A percentile compares a stretch with the other conserved stretches of the same genome.
These are phyloP conservation scores for Ogataea methanolica DNA, from an alignment of 805 yeast species.

Conservation along the genomic window DNA sequence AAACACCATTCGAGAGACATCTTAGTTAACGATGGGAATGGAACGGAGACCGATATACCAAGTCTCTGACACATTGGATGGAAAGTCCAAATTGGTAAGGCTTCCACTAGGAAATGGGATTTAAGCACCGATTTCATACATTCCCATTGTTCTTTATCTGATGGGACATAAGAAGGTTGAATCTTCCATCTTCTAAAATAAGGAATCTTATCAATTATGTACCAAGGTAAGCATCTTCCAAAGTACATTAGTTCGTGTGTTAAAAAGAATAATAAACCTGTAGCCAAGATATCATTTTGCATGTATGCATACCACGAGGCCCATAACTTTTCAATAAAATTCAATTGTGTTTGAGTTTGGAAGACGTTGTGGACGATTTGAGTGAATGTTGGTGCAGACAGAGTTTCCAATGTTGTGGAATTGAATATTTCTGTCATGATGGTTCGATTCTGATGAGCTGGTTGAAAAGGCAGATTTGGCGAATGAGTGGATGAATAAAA, in stretches of 20 bases:
- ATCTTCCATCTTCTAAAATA: constrained; percentile 49
- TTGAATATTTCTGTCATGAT: constrained; percentile 31
- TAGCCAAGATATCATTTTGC: constrained; percentile 51
- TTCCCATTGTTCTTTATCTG: constrained; percentile 57
- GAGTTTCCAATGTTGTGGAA: constrained; percentile 21
- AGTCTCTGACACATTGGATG: constrained; percentile 49
- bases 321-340: constrained; percentile 44
- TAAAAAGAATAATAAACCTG: constrained; percentile 51
- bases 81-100: constrained; percentile 58
- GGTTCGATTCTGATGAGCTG: background rate
- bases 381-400: constrained; percentile 26
- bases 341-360: constrained; percentile 38
- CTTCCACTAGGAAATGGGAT: constrained; percentile 55
- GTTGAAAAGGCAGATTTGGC: background rate
- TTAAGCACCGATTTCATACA: constrained; percentile 53
- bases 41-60: constrained; percentile 46
- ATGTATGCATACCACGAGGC: constrained; percentile 52
- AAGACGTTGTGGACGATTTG: constrained; percentile 34
- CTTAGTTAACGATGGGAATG: constrained; percentile 43
- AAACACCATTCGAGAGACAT: constrained; percentile 42
- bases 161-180: constrained; percentile 48
- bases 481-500: background rate
- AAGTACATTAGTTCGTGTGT: constrained; percentile 54
- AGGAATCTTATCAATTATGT: constrained; percentile 47
- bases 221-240: constrained; percentile 59